Percentiles rank a stretch among this genome's conserved stretches.
Conservation (phyloP, 2,329 filamentous ascomycete species). For the Colletotrichum tropicicola region DNA sequence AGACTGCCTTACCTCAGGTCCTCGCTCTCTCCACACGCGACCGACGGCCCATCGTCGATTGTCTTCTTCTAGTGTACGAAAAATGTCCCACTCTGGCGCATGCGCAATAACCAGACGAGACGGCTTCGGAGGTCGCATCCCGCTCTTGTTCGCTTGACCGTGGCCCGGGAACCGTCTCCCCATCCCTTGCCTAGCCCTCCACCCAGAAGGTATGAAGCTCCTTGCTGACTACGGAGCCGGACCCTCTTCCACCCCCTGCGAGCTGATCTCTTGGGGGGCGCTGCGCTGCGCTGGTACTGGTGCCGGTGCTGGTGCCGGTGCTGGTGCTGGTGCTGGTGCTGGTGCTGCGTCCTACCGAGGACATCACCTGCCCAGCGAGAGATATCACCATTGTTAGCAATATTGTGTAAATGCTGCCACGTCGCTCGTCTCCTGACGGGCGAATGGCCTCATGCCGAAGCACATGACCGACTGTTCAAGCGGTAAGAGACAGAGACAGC, state of each 20-base stretch:
- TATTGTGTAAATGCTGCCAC: not conserved
- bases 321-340: no score
- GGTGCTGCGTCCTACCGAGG: not conserved
- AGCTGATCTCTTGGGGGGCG: not conserved
- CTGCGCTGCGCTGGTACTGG: no score
- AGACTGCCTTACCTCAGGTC: no score
- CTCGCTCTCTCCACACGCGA: no score
- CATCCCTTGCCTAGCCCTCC: no score
- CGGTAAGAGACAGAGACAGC: no score
- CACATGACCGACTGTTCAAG: not conserved
- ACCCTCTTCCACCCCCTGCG: not conserved
- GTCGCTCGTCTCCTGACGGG: conserved; percentile 1
- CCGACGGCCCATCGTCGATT: no score
- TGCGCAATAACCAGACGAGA: not conserved
- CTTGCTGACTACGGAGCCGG: no score
- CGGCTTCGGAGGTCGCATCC: conserved; percentile 11
- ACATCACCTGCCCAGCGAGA: not conserved
- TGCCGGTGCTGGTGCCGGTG: no score
- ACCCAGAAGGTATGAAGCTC: no score
- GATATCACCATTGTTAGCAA: conserved; percentile 12
- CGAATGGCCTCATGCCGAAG: not conserved
- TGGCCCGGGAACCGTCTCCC: not conserved
- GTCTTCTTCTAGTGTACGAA: no score
- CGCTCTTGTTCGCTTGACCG: conserved; percentile 14
- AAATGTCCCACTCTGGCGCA: conserved; percentile 25